Evolutionary conservation across 768 basidiomycete species (phyloP), one percentile per base, ranked within the genome.

Genomic region (Rhizopogon sp.): DNA sequence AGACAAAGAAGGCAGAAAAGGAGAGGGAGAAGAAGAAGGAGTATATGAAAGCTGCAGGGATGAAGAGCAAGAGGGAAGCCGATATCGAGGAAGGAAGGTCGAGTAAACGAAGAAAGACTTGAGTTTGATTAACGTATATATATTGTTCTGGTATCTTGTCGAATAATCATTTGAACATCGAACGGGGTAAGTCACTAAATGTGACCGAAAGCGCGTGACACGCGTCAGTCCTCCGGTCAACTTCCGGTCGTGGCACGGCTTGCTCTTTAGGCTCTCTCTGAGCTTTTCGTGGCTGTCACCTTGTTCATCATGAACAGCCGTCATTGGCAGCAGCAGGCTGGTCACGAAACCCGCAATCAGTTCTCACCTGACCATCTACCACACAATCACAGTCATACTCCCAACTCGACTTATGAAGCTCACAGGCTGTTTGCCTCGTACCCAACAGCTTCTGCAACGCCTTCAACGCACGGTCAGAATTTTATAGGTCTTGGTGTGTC

Each of bases 11-110:
- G 61, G 68, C 60, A 1, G 86, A 88, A 58, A 91, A 86, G 67
- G 85, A 85, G 31, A 90, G 78, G 67, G 88, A 88, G 70, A 84
- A 81, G 71, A 78, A 82, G 68, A 92, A 88, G 65, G 89, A 86
- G 50, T 75, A 80, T 52, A 90, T 93, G 90, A 76, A 82, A 55
- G 66, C 74, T 37, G 78, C 81, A 14, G 90, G 91, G 35, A 78
- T 84, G 67, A 90, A 87, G 72, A 81, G 69, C 58, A 89, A 90
- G 66, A 76, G 87, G 29, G 82, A 87, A 58, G 69, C 73, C 5
- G 86, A 85, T 50, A 60, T 67, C 11, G 81, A 84, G 62, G 85
- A 85, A 46, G 86, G 87, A 0, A 64, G 75, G 17, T 69, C 74
- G 2, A 66, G 74, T 37, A 91, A 88, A 68, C 73, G 80, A 56